Base-by-base conservation (phyloP, 2,329 filamentous ascomycete genomes). In the Aureobasidium uvarum region DNA sequence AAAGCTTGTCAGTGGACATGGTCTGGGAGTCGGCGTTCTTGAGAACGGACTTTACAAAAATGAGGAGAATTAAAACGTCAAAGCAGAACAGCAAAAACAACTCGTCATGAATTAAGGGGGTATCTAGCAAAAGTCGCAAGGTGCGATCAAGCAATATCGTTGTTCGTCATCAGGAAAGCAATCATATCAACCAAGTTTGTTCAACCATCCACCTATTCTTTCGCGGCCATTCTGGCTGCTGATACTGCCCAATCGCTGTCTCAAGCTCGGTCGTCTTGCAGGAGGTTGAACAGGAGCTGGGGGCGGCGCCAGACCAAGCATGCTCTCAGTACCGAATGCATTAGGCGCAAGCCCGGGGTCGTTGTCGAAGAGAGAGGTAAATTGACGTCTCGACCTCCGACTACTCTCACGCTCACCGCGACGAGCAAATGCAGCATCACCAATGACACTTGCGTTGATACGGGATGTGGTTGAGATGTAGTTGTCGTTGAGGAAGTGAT, bases 401-500 rank as follows among this genome's bases (percentile, higher is more conserved):
- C 71, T 73, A 54, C 71, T 73, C 8, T 71, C 66, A 7, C 74
- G 67, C 58, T 74, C 74, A 20, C 74, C 72, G 51, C 71, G 69
- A 48, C 72, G 68, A 3, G 72, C 74, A 65, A 76, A 67, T 0
- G 68, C 66, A 10, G 72, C 71, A 56, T 75, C 73, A 16, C 72
- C 74, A 70, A 76, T 74, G 3, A 73, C 71, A 11, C 48, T 54
- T 4, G 72, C 71, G 18, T 54, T 54, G 46, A 63, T 63, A 1
- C 74, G 72, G 54, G 75, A 71, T 1, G 72, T 69, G 4, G 70
- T 71, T 23, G 71, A 71, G 18, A 80, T 72, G 66, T 85, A 87
- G 67, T 85, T 80, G 33, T 88, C 84, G 66, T 86, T 86, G 81
- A 86, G 82, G 70, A 86, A 85, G 70, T 88, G 85, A 16, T 78